Conservation (phyloP, 106 monocot genomes). For the Acorus calamus region DNA sequence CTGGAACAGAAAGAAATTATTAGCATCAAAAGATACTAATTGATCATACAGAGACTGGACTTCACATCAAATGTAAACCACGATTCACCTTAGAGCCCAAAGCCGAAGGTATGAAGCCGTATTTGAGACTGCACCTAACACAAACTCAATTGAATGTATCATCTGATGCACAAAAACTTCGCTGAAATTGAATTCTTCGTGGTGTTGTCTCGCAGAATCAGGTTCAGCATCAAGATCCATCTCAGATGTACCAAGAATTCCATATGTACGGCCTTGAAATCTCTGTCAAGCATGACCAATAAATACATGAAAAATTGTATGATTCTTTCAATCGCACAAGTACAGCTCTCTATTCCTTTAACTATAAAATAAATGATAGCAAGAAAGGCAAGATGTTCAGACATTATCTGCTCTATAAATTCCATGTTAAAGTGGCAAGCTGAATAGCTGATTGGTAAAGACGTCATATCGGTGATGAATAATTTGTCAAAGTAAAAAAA, state of each 20-base stretch:
- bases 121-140: slow-evolving; percentile 93
- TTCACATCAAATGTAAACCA: not conserved
- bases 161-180: slow-evolving; percentile 99
- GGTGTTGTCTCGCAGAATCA: slow-evolving; percentile 77
- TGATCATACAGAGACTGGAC: not conserved
- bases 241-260: slow-evolving; percentile 76
- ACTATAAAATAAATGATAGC: too few species aligned
- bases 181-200: slow-evolving; percentile 94
- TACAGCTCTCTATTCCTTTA: too few species aligned
- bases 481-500: too few species aligned
- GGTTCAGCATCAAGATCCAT: slow-evolving; percentile 69
- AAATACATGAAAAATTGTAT: too few species aligned
- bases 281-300: slow-evolving; percentile 30
- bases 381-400: too few species aligned
- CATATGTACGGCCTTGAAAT: slow-evolving; percentile 98
- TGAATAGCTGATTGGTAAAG: too few species aligned
- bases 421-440: too few species aligned
- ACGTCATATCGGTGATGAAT: too few species aligned
- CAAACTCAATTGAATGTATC: slow-evolving; percentile 99
- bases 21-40: slow-evolving; percentile 4
- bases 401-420: too few species aligned
- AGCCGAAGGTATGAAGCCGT: slow-evolving; percentile 99
- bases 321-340: too few species aligned
- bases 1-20: slow-evolving; percentile 22
- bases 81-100: slow-evolving; percentile 83